Evolutionary conservation across 352 stramenopile genomes (phyloP), one percentile per base, ranked within the genome.

Genomic region (Phytophthora sansomeana): DNA sequence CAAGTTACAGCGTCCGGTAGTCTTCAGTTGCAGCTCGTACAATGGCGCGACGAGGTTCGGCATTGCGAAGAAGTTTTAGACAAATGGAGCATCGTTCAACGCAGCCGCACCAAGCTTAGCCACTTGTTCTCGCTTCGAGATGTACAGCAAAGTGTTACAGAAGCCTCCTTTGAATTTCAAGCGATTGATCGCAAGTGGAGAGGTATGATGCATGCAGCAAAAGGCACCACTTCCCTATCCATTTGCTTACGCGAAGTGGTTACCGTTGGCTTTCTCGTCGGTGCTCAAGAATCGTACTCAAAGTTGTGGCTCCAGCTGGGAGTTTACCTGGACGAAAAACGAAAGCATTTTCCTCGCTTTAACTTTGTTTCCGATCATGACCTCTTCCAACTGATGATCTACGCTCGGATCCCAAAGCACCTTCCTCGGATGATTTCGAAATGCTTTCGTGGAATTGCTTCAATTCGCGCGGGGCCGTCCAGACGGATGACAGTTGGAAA

Each of bases 291-390:
- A 11, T 77, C 74, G 3, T 84, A 83, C 29, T 77, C 88, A 4
- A 80, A 86, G 28, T 42, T 92, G 17, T 90, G 80, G 80, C 67
- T 72, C 9, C 80, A 91, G 29, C 55, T 92, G 1, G 69, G 74
- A 5, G 52, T 50, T 8, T 92, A 89, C 52, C 49, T 92, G 7
- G 72, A 71, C n/a, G 80, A 89, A 9, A 91, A 90, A 47, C 69
- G 84, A 0, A 81, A 72, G 2, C 71, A 69, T 28, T 92, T 90
- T 26, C 80, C 80, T 2, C 73, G 82, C 5, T 78, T 92, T 39
- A 72, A 87, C 42, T 91, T 91, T 44, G 29, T 92, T 1, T 92
- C 84, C 1, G 79, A 92, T 26, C 66, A 75, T 11, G 81, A 92
- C 52, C 51, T 91, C 17, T 72, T 92, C 5, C 64, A 85, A 30